A percentile compares a stretch with the other conserved stretches of the same genome.
Conservation (phyloP, 768 basidiomycete genomes). For the Pisolithus orientalis region DNA sequence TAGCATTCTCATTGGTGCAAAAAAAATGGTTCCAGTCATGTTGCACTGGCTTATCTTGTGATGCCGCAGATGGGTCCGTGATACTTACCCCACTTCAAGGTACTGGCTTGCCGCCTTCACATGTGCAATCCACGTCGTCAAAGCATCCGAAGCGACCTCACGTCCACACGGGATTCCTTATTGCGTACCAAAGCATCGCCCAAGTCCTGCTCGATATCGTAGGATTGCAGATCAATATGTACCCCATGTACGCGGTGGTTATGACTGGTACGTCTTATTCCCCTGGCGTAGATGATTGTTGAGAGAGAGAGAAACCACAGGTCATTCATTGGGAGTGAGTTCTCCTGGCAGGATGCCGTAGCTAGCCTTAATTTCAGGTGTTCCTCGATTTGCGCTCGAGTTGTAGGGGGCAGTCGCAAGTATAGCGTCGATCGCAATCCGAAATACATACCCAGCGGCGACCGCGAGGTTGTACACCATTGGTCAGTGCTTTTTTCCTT, state of each 20-base stretch:
- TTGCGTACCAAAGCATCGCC: constrained; percentile 31
- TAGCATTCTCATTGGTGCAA: constrained; percentile 15
- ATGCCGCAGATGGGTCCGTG: constrained; percentile 14
- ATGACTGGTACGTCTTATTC: constrained; percentile 21
- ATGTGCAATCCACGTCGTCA: not conserved
- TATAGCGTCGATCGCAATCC: constrained; percentile 31
- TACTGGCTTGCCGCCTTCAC: constrained; percentile 18
- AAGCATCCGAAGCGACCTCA: constrained; percentile 9
- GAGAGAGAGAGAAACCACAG: constrained; percentile 7
- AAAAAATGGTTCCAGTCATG: not conserved
- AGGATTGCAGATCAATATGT: constrained; percentile 21
- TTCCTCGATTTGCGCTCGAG: constrained; percentile 1
- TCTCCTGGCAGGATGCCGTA: not conserved
- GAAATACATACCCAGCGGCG: constrained; percentile 22
- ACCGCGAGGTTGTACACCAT: constrained; percentile 36
- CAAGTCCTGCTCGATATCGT: constrained; percentile 24
- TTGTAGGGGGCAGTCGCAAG: constrained; percentile 33
- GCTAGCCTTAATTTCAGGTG: not conserved
- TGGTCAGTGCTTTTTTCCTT: constrained; percentile 25
- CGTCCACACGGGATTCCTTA: constrained; percentile 32
- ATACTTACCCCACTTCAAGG: constrained; percentile 16
- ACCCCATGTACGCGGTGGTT: constrained; percentile 30
- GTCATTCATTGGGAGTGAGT: constrained; percentile 37
- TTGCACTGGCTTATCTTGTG: constrained; percentile 2
- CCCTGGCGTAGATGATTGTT: too few species aligned